phyloP scores from a whole-genome alignment of 2,329 filamentous ascomycete genomes.

The Xylaria sp. region DNA sequence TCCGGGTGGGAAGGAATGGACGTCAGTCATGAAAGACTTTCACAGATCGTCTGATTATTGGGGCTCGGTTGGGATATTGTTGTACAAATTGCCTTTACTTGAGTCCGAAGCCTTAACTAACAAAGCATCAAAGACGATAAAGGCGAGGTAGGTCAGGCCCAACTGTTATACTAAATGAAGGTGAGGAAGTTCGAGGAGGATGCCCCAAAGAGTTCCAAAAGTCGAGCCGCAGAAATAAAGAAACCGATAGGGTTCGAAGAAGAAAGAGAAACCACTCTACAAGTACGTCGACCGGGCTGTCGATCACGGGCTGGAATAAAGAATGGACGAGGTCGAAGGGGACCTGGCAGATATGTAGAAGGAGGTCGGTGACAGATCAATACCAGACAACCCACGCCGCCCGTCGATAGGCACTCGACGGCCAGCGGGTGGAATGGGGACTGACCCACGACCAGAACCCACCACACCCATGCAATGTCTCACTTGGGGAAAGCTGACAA shows the following conservation, averaged over 20 bases:
- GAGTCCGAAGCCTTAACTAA: slow-evolving; percentile 43
- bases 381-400: slow-evolving; percentile 54
- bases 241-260: slow-evolving; percentile 52
- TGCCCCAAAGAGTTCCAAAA: slow-evolving; percentile 47
- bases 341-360: slow-evolving; percentile 51
- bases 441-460: slow-evolving; percentile 46
- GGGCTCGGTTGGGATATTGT: slow-evolving; percentile 46
- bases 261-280: slow-evolving; percentile 50
- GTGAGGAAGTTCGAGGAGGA: slow-evolving; percentile 49
- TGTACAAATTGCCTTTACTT: slow-evolving; percentile 47
- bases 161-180: slow-evolving; percentile 50
- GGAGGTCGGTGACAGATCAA: slow-evolving; percentile 52
- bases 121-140: slow-evolving; percentile 39
- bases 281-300: slow-evolving; percentile 49
- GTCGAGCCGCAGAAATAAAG: slow-evolving; percentile 50
- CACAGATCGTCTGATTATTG: slow-evolving; percentile 46
- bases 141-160: slow-evolving; percentile 39
- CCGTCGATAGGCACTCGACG: slow-evolving; percentile 54
- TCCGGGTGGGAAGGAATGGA: slow-evolving; percentile 51
- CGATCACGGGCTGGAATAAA: slow-evolving; percentile 50
- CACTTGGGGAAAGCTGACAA: slow-evolving; percentile 61
- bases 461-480: slow-evolving; percentile 58
- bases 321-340: slow-evolving; percentile 51
- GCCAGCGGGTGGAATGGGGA: slow-evolving; percentile 52
- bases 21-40: slow-evolving; percentile 45